Base-by-base conservation (phyloP, 768 basidiomycete species). In the Kwoniella heveanensis region DNA sequence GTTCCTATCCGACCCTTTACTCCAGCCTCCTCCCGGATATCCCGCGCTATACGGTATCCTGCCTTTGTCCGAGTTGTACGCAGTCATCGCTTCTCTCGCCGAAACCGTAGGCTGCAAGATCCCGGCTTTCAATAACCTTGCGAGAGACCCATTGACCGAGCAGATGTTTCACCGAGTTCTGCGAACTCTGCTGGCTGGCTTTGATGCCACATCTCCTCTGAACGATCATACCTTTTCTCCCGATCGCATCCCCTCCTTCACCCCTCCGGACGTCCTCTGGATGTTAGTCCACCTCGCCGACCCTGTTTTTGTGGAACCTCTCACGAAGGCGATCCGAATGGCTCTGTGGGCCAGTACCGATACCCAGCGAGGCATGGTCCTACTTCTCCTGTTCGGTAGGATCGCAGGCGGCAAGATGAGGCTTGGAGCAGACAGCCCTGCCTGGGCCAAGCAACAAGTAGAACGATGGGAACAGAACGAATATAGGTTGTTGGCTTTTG, bases 231-330 rank as follows among this genome's bases (percentile, higher is more conserved):
- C 8, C 21, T 30, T 37, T 6, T 8, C 54, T 5, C n/a, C 17
- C 1, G 54, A 54, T 25, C 19, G n/a, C 10, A 19, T 54, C 12
- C 30, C 15, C 10, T 12, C 21, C 4, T 54, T n/a, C 54, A 30
- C 54, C 17, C 54, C 54, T 5, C 54, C 54, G 4, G 54, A 54
- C 54, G 54, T 54, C 3, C 54, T 54, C 4, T 54, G 54, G 54
- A 36, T 36, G 3, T 21, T 54, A 22, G 54, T 54, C n/a, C 54
- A 54, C 22, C 19, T 29, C 12, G 56, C 12, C 27, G 56, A 57
- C 48, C 30, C 39, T 7, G 44, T 57, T 44, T 32, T 57, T 13
- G 39, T 39, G 24, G n/a, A 24, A 9, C 17, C 54, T 1, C 19
- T 54, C 1, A 21, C 30, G 7, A 37, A 37, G 6, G 54, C 54